Evolutionary conservation across 1,284 basidiomycete genomes (phyloP), one percentile per base, ranked within the genome.

Genomic region (Pyrrhoderma lamaoense): DNA sequence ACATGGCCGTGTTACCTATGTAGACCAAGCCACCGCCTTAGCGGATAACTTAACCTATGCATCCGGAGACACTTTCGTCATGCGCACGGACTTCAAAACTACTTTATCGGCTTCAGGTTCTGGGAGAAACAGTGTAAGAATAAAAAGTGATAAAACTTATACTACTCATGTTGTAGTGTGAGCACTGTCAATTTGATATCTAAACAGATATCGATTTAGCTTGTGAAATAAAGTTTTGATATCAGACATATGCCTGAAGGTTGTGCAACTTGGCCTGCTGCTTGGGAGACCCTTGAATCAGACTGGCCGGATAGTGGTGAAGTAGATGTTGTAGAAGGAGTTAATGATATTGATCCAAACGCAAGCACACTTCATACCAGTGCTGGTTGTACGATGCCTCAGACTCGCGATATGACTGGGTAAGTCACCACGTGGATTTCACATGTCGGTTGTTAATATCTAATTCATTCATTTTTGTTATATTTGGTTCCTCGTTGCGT

Each of bases 321-420:
- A 62, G 72, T 85, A 21, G 84, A 87, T 63, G 81, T 87, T 45
- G 50, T 86, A 13, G 85, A 87, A 63, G 83, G 78, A 11, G 77
- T 84, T 35, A 85, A 86, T 58, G 72, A 76, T 58, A 63, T 71
- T 57, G 62, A 64, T 0, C 71, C 77, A 9, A 79, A 89, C 60
- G 68, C 70, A 47, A 71, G 74, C 2, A 83, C 80, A 11, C 65
- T 90, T 8, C 87, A 89, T 62, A 85, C 84, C 0, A 69, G 64
- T 52, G 40, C 49, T 77, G 78, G 73, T 2, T 88, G 86, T 62
- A 70, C 71, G 2, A 79, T 87, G 74, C 79, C 82, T 2, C 3
- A 27, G 14, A 13, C 9, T 31, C 36, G 44, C 34, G 23, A 18
- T 18, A 51, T 56, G 51, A 61, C 53, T 49, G 60, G 63, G 55